A percentile compares a stretch with the other conserved stretches of the same genome.
These are phyloP conservation scores for Vickermania ingenoplastis DNA, from an alignment of 208 protist species.

Conservation along the genomic window DNA sequence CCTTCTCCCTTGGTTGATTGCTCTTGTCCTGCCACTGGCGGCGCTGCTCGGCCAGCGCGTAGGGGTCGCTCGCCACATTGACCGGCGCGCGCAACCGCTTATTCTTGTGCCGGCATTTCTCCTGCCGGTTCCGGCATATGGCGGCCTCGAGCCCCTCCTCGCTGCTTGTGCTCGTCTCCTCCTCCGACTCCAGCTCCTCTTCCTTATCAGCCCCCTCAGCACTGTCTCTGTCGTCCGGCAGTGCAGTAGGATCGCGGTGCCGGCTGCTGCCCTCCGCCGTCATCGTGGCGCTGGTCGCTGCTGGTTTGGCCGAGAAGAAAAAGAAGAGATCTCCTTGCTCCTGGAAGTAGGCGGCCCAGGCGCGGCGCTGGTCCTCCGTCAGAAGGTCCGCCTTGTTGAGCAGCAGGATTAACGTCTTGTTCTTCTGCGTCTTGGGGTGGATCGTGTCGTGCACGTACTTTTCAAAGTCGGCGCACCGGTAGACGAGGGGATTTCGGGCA, in stretches of 20 bases:
- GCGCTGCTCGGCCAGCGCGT: constrained; percentile 54
- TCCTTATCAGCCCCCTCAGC: constrained; percentile 14
- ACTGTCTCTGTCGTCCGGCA: constrained; percentile 8
- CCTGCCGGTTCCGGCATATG: constrained; percentile 28
- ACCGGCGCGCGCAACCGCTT: constrained; percentile 72
- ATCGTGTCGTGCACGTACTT: constrained; percentile 41
- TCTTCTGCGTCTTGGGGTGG: constrained; percentile 45
- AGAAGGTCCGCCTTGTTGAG: constrained; percentile 99
- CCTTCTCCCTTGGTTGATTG: constrained; percentile 27
- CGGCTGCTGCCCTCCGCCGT: constrained; percentile 5
- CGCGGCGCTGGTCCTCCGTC: constrained; percentile 82
- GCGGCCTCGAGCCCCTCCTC: constrained; percentile 16
- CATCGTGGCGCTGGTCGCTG: constrained; percentile 9
- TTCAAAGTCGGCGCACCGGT: constrained; percentile 84
- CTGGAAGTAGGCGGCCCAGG: constrained; percentile 93
- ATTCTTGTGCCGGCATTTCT: constrained; percentile 65
- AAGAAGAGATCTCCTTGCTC: constrained; percentile 67
- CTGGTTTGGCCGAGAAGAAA: constrained; percentile 88
- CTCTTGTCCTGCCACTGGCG: constrained; percentile 23
- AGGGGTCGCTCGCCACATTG: constrained; percentile 51
- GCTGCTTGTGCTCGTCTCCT: constrained; percentile 11
- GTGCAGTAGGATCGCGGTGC: background rate
- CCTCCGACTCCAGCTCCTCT: constrained; percentile 19
- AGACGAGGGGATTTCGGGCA: constrained; percentile 96
- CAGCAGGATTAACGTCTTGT: constrained; percentile 89